A percentile compares a stretch with the other conserved stretches of the same genome.
These are phyloP conservation scores for Sarocladium strictum DNA, from an alignment of 2,329 filamentous ascomycete genomes.

Conservation along the genomic window DNA sequence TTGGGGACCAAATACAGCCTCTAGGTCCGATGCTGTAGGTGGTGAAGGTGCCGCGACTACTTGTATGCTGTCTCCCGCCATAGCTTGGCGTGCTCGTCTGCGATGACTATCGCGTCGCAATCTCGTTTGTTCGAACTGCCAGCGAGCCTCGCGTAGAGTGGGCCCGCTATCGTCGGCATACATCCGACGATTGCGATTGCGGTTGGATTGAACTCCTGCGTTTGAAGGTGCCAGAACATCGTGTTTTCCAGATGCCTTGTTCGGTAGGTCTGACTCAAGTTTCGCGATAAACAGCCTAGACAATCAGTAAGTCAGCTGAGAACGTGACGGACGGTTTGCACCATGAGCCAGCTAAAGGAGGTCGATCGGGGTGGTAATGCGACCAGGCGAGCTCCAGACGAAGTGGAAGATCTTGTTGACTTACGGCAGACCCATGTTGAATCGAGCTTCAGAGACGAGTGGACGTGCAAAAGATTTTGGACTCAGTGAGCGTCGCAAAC, in stretches of 20 bases:
- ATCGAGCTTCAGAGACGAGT: background rate
- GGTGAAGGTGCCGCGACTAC: background rate
- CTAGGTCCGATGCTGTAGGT: background rate
- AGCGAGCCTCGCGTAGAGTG: background rate
- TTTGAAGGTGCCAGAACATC: background rate
- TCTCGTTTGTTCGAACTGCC: background rate
- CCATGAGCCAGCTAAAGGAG: too few relatives aligned
- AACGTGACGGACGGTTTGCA: too few relatives aligned
- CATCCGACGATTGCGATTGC: background rate
- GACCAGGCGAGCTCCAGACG: slow-evolving; percentile 9
- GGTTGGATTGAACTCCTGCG: background rate
- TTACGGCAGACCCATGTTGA: slow-evolving; percentile 43
- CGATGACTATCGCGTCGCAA: background rate
- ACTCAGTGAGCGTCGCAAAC: background rate
- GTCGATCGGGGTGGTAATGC: slow-evolving; percentile 12
- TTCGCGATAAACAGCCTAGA: slow-evolving; percentile 40
- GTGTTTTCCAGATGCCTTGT: slow-evolving; percentile 19
- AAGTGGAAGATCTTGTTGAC: slow-evolving; percentile 14
- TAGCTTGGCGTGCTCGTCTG: background rate
- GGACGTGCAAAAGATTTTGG: slow-evolving; percentile 12
- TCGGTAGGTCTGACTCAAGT: slow-evolving; percentile 35
- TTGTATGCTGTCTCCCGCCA: background rate
- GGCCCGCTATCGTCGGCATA: background rate
- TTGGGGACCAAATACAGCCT: background rate
- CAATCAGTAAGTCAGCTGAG: slow-evolving; percentile 15